Evolutionary conservation across 257 asterid species (phyloP), one percentile per base, ranked within the genome.

Genomic region (Fraxinus excelsior): DNA sequence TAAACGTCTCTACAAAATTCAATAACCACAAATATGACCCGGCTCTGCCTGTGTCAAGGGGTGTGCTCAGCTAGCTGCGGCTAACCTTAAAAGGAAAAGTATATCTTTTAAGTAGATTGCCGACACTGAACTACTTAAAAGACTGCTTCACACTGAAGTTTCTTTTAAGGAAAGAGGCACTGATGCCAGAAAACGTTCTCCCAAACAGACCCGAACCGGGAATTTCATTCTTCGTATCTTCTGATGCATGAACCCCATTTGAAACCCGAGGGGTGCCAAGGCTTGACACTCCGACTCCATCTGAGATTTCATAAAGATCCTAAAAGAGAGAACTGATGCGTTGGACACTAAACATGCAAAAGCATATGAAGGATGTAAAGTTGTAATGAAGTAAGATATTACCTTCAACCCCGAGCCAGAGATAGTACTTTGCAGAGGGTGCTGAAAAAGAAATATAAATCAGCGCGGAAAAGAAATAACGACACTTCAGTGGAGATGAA

Each of bases 331-430:
- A 12, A n/a, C 28, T 28, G 38, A 74, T 69, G 28, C 34, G 29
- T 80, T 72, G 71, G 68, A 74, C 19, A 34, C 31, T 42, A 38
- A 18, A 38, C 35, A 16, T 34, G 21, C 16, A 37, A 7, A 44
- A 70, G 72, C 29, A 70, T 2, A 34, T 40, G 58, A 32, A 67
- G 49, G 2, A 11, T 4, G 73, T 26, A 62, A 62, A 11, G 12
- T 42, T 42, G 16, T n/a, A 34, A 53, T 31, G 70, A 8, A 9
- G 42, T 58, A 9, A 7, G 35, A 65, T 29, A 31, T 70, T 84
- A 91, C 97, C 97, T 89, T 94, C 58, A 91, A 86, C 79, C 99
- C 95, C 34, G 92, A 87, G 35, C 87, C 82, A 60, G 83, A 73
- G 37, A 8, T 70, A 46, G 78, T 74, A 77, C 87, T 79, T 75